phyloP scores from a whole-genome alignment of 257 asterid genomes.

The Thymus quinquecostatus region DNA sequence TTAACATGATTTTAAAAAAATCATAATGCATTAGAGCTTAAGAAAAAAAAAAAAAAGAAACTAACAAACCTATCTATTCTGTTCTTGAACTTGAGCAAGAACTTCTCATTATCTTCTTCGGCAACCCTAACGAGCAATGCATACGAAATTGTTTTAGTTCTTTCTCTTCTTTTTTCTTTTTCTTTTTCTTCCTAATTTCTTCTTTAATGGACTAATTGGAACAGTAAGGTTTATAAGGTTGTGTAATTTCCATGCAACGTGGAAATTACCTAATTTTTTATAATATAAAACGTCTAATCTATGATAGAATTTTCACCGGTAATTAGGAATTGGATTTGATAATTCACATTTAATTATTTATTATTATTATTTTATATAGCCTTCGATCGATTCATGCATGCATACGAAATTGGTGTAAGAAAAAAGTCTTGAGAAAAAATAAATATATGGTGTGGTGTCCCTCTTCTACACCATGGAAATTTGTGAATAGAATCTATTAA shows the following conservation, averaged over 20 bases:
- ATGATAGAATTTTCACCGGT: no score
- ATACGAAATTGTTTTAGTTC: constrained; percentile 64
- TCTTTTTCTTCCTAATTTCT: neutral
- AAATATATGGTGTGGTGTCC: neutral
- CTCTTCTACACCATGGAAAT: neutral
- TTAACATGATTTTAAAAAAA: neutral
- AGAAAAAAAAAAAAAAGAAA: no score
- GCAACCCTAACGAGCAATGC: constrained; percentile 43
- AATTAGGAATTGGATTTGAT: no score
- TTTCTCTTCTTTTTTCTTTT: constrained; percentile 50
- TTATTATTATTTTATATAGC: neutral
- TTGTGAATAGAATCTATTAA: neutral
- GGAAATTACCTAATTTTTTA: neutral
- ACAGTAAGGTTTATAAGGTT: neutral
- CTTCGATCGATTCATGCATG: neutral
- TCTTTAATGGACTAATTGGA: neutral
- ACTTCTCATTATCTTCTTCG: constrained; percentile 58
- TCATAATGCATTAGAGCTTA: no score
- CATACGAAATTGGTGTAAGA: neutral
- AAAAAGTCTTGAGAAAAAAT: neutral
- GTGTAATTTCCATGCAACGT: neutral
- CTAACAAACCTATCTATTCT: constrained; percentile 44
- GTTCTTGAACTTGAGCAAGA: constrained; percentile 49
- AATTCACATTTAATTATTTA: no score
- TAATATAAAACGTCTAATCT: neutral